Evolutionary conservation across 495 filamentous ascomycete species (phyloP).

Genomic region (Podospora tetraspora): DNA sequence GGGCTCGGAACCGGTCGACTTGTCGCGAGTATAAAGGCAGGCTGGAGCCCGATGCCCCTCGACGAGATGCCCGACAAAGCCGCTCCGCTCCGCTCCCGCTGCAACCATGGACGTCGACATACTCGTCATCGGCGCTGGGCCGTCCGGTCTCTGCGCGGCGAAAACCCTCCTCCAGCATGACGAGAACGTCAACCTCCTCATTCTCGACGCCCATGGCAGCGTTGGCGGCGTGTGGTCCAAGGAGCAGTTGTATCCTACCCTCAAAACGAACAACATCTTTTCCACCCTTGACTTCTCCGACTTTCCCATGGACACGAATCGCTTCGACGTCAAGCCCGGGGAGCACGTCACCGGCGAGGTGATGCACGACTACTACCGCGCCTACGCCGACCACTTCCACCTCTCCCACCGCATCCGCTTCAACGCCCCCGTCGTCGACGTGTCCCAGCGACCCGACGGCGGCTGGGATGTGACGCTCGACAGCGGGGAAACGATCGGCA

Average conservation of each 20-base stretch:
- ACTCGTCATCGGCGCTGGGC: slow-evolving; percentile 55
- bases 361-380: slow-evolving; percentile 30
- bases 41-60: neutral
- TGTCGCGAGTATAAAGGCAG: neutral
- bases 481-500: slow-evolving; percentile 5
- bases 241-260: slow-evolving; percentile 48
- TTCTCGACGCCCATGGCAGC: slow-evolving; percentile 42
- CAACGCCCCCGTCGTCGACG: slow-evolving; percentile 19
- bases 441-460: neutral
- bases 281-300: slow-evolving; percentile 68
- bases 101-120: slow-evolving; percentile 10
- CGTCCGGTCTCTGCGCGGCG: slow-evolving; percentile 64
- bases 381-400: slow-evolving; percentile 33
- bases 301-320: slow-evolving; percentile 61
- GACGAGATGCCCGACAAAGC: neutral
- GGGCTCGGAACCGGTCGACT: neutral
- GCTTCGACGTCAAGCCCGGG: slow-evolving; percentile 53
- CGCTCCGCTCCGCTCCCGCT: neutral
- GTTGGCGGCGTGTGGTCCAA: slow-evolving; percentile 50
- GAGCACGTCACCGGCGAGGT: slow-evolving; percentile 40
- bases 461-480: slow-evolving; percentile 16
- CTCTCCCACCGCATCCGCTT: slow-evolving; percentile 30
- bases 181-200: slow-evolving; percentile 29
- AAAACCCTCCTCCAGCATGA: slow-evolving; percentile 57
- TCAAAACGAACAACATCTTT: slow-evolving; percentile 54